These are phyloP conservation scores for Populus trichocarpa DNA, from an alignment of 441 rosid genomes.

Conservation along the genomic window DNA sequence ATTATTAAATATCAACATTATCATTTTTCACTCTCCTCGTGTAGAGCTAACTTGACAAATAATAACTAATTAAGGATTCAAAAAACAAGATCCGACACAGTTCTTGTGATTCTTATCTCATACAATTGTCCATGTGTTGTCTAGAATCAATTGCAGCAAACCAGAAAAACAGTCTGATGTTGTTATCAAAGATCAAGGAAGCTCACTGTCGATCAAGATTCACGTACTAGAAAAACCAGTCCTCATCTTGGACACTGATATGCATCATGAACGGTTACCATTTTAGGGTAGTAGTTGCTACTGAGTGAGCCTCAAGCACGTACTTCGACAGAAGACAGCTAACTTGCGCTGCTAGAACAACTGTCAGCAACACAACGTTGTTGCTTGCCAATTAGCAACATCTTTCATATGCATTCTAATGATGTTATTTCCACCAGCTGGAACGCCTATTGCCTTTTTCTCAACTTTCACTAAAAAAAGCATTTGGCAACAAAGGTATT, in stretches of 20 bases:
- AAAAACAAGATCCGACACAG: constrained; percentile 36
- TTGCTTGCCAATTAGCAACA: neutral
- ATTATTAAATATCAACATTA: neutral
- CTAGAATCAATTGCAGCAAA: constrained; percentile 5
- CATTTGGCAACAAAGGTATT: neutral
- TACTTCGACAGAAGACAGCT: neutral
- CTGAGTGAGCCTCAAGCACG: neutral
- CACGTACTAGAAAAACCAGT: neutral
- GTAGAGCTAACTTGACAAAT: neutral
- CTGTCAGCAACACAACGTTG: neutral
- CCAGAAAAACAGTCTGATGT: neutral
- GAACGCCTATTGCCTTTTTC: neutral
- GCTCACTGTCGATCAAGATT: neutral
- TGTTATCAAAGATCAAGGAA: neutral
- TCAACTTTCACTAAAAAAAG: too few relatives aligned
- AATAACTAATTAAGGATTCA: neutral
- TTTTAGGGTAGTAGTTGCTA: neutral
- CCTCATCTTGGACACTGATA: neutral
- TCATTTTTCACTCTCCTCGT: neutral
- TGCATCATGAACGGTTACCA: neutral
- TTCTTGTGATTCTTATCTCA: constrained; percentile 21
- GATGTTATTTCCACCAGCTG: neutral
- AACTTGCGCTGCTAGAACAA: neutral
- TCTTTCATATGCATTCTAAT: neutral
- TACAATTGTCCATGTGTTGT: constrained; percentile 15